Base-by-base conservation (phyloP, 306 rosid species). In the Luffa aegyptiaca region DNA sequence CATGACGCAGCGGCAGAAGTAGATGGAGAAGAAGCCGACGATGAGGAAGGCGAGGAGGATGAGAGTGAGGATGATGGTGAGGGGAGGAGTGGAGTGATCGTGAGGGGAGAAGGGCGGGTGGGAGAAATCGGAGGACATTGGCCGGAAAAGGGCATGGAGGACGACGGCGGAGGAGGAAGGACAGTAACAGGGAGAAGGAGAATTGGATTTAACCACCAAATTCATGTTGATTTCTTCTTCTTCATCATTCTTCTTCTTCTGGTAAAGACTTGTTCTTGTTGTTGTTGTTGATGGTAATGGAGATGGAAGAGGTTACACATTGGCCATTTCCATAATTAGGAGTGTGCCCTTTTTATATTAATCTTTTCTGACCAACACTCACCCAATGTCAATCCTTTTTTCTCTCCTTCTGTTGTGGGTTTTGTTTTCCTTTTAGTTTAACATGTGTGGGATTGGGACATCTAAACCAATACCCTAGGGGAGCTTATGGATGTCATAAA, bases 1-100 rank as follows among this genome's bases (percentile, higher is more conserved):
- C 65, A 85, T 42, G 52, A 86, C 84, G 12, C 88, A 90, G 75
- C 84, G 82, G 20, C 93, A 90, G 16, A 89, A 58, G 79, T 84
- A 90, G 1, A 88, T 57, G 4, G 86, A 51, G 78, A 81, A 87
- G 84, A 91, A 87, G 2, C 90, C 87, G 3, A 85, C 31, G 14
- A 90, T 66, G 80, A 89, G 86, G 36, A 88, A 77, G 6, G 86
- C 77, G 0, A 91, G 83, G 80, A 90, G 64, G 12, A 84, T 70
- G 4, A 91, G 62, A n/a, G 91, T 75, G 39, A 93, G 76, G 3
- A 88, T 69, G 4, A 91, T 68, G 1, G 89, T 52, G 21, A 88
- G 42, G 0, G 97, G 85, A 0, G 92, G 83, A n/a, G 90, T 74
- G 12, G 57, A 5, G n/a, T 68, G 51, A 0, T 61, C 52, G 14